Evolutionary conservation across 345 rosid genomes (phyloP), one percentile per base, ranked within the genome.

Genomic region (Populus alba): DNA sequence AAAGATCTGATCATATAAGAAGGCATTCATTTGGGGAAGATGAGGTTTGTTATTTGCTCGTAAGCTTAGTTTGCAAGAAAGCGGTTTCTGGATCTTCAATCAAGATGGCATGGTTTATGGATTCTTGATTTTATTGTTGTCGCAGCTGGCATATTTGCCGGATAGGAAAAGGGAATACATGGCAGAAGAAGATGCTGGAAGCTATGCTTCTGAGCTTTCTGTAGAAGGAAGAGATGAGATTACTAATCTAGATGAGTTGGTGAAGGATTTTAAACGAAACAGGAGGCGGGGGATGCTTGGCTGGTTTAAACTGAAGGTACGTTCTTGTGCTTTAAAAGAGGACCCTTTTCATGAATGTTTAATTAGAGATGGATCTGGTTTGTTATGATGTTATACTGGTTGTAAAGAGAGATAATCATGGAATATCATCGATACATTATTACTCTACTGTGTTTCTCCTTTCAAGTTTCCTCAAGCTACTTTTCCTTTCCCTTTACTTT

Each of bases 1-100:
- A 84, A 81, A 82, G 87, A 77, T 81, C 86, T 66, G 83, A 86
- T 61, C 82, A 88, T 77, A 81, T 87, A 71, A 80, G 95, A 73
- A 89, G 92, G 83, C 95, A 91, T 85, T 91, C 95, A 79, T 89
- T 89, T 77, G 92, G 91, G 71, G 95, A 91, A 84, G 95, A 91
- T 79, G 95, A 91, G 95, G 92, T 91, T 70, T 27, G 73, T 61
- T 33, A 57, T 71, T 33, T 75, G 18, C 71, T 73, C 6, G 65
- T 70, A 35, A 70, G 45, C 63, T 63, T 75, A 61, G 41, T 35
- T 72, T 72, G 51, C 69, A 25, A 61, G 51, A 13, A 68, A 69
- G 22, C 59, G 22, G 15, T 72, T 72, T 76, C 47, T 43, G 72
- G 35, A 68, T 77, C 25, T 38, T 66, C 45, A 68, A 51, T 67